Conservation (phyloP, 495 filamentous ascomycete species). For the Penicillium macrosclerotiorum region DNA sequence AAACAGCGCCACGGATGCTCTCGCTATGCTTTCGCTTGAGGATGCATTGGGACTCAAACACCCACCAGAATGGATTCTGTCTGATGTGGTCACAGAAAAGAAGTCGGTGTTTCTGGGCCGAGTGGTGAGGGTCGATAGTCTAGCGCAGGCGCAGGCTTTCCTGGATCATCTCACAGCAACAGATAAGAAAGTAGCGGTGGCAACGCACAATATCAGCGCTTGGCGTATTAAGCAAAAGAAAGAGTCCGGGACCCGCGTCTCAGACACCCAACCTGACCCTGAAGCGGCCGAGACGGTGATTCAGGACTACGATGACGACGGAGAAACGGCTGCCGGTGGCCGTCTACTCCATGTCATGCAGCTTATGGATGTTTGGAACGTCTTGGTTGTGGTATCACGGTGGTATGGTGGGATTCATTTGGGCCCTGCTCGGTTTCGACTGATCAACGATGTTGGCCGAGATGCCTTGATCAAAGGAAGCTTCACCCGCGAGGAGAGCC, state of each 20-base stretch:
- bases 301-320: constrained; percentile 95
- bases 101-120: constrained; percentile 88
- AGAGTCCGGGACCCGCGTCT: constrained; percentile 12
- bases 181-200: constrained; percentile 77
- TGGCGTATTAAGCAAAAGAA: constrained; percentile 56
- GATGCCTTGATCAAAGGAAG: constrained; percentile 83
- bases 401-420: constrained; percentile 93
- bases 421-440: constrained; percentile 82
- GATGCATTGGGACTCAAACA: constrained; percentile 37
- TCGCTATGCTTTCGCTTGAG: constrained; percentile 30
- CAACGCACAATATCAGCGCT: constrained; percentile 87
- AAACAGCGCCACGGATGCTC: constrained; percentile 10
- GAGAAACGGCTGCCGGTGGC: constrained; percentile 89
- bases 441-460: constrained; percentile 82
- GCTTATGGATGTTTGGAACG: constrained; percentile 90
- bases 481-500: constrained; percentile 51
- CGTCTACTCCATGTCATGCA: constrained; percentile 86
- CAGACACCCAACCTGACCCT: constrained; percentile 9
- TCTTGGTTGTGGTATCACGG: constrained; percentile 87
- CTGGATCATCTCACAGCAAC: constrained; percentile 70
- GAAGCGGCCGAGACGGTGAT: constrained; percentile 54
- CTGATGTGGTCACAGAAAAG: constrained; percentile 69
- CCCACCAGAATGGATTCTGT: constrained; percentile 66
- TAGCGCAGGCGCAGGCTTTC: constrained; percentile 64
- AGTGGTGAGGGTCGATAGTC: constrained; percentile 61